Evolutionary conservation across 1,284 basidiomycete species (phyloP).

Genomic region (Quambalaria eucalypti): DNA sequence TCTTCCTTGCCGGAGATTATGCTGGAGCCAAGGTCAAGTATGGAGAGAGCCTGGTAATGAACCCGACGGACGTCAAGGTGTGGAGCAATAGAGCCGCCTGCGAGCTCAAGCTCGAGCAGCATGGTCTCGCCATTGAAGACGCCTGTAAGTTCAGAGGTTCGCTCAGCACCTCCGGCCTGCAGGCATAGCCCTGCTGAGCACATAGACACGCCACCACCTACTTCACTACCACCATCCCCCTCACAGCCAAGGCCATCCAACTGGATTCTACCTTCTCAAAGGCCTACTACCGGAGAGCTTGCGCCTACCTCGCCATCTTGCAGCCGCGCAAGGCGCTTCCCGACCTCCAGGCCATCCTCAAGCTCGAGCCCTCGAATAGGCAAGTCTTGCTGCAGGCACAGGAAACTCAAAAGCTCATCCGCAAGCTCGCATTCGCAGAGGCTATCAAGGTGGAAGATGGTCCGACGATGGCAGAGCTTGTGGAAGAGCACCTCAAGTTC

Average conservation of each 20-base stretch:
- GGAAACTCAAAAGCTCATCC: conserved; percentile 79
- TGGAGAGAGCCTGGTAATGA: conserved; percentile 32
- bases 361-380: conserved; percentile 80
- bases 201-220: not conserved
- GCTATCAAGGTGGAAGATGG: conserved; percentile 38
- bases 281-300: conserved; percentile 82
- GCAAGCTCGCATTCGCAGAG: conserved; percentile 47
- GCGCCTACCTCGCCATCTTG: conserved; percentile 80
- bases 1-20: conserved; percentile 32
- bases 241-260: conserved; percentile 69
- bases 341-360: conserved; percentile 53
- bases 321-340: conserved; percentile 40
- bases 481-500: conserved; percentile 31
- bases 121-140: conserved; percentile 44
- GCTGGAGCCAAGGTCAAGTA: conserved; percentile 37
- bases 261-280: conserved; percentile 86
- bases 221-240: not conserved
- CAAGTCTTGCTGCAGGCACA: conserved; percentile 70
- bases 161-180: not conserved
- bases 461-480: conserved; percentile 24
- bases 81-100: conserved; percentile 44
- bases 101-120: conserved; percentile 45
- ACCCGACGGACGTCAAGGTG: conserved; percentile 27
- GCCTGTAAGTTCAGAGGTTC: conserved; percentile 13
- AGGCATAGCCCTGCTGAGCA: not conserved